Evolutionary conservation across 75 land plant genomes (phyloP), one percentile per base, ranked within the genome.

Genomic region (Selaginella tamariscina): DNA sequence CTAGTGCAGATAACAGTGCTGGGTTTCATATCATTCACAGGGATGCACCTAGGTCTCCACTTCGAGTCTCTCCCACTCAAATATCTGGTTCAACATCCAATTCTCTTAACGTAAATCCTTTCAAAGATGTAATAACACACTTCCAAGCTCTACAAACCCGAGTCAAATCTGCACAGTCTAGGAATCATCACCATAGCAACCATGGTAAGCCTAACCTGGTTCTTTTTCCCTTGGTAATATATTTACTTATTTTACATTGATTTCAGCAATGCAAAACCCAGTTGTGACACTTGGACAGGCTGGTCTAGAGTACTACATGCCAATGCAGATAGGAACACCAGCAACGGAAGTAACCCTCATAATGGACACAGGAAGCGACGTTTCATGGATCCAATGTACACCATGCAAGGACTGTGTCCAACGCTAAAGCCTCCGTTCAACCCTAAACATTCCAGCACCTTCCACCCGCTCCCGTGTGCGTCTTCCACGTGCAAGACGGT

Each of bases 301-400:
- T 15, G 49, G 49, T 5, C 49, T 39, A 5, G 62, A 59, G 62
- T 59, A 59, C 26, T 59, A 23, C 62, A 21, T 59, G 62, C 21
- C 62, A 59, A 8, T 59, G 9, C 27, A 26, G 8, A 5, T 59
- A 8, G 62, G 62, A 9, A 59, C 62, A 59, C 62, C 62, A 26
- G 62, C 62, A 21, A n/a, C 8, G 24, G 26, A 21, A 21, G 24
- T 59, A 2, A 9, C 8, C 21, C 62, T 59, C 62, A 59, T 59
- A 8, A 26, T 27, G 23, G 62, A 59, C 62, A 59, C 62, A n/a
- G 62, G 62, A 8, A 59, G 62, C 26, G 62, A 59, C 62, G 62
- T 59, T 9, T 59, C 62, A 8, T 59, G 62, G 62, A 59, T 59
- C 62, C 62, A 59, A 21, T 59, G 62, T 23, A 9, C 23, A 9